Conservation (phyloP, 225 moss, liverwort and hornwort species). For the Marchantia paleacea region DNA sequence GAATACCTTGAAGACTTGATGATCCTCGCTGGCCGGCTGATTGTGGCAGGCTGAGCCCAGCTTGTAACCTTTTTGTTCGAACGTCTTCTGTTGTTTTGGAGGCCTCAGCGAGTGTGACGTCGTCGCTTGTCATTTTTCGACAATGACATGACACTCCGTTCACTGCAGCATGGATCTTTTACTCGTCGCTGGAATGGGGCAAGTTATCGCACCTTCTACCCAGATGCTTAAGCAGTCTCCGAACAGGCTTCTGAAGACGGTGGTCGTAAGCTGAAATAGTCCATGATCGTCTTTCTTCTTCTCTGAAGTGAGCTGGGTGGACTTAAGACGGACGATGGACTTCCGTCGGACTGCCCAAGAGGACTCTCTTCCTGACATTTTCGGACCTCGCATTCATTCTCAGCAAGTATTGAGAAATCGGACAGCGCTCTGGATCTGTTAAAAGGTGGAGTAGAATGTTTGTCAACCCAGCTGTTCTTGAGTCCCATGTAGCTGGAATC, state of each 20-base stretch:
- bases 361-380: conserved; percentile 18
- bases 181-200: not conserved
- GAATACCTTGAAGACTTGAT: no score
- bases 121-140: no score
- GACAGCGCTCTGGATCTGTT: conserved; percentile 10
- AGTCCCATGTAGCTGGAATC: not conserved
- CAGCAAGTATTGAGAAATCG: not conserved
- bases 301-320: conserved; percentile 32
- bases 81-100: no score
- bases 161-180: not conserved
- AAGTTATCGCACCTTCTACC: not conserved
- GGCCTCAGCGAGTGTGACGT: no score
- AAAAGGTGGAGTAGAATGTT: conserved; percentile 24
- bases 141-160: no score
- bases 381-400: not conserved
- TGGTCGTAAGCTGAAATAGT: conserved; percentile 33
- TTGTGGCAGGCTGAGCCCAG: no score
- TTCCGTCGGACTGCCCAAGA: not conserved
- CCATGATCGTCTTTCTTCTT: conserved; percentile 40
- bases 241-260: not conserved
- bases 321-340: conserved; percentile 44
- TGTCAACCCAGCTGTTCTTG: not conserved
- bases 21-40: no score
- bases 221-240: not conserved
- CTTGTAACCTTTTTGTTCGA: no score